Base-by-base conservation (phyloP, 495 filamentous ascomycete genomes). In the Penicillium egyptiacum region DNA sequence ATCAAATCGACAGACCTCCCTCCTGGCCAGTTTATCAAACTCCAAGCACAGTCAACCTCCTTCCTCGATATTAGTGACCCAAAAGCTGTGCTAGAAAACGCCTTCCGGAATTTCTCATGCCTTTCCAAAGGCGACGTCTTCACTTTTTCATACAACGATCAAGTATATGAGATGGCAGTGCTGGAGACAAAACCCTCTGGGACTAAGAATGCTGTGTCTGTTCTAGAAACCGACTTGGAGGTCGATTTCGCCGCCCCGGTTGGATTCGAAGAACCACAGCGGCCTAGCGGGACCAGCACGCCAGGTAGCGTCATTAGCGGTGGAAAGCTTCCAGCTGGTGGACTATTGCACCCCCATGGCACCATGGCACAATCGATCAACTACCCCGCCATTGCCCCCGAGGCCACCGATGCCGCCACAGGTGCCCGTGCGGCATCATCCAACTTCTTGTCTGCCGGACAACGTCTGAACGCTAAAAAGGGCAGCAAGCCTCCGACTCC, bases 361-460 rank as follows among this genome's bases (percentile, higher is more conserved):
- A 91, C 87, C 28, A 98, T 98, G 94, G 92, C 95, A 2, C 90
- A 96, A 66, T 82, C 91, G 16, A 96, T 98, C 75, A 97, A 97
- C 76, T 98, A 98, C 69, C 83, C 90, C 41, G 83, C 92, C n/a
- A 96, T 98, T 61, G 88, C 90, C 0, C 94, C 94, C 0, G 85
- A 85, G 14, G 79, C 90, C 1, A 84, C 79, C 7, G 78, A 83
- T 11, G 83, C 83, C 14, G 80, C 81, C 0, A 70, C 80, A 8
- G 84, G 87, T 25, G 83, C 81, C 14, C 79, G 80, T 62, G 86
- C 86, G 3, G 79, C 80, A 12, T 88, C 86, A 2, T 94, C 90
- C 0, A 89, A 95, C 66, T 98, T 98, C 65, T 64, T 87, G 1
- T 78, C 75, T 0, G 73, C 80, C 3, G 94, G 94, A 10, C 88